phyloP scores from a whole-genome alignment of 2,329 filamentous ascomycete species.

The Botrytis byssoidea region DNA sequence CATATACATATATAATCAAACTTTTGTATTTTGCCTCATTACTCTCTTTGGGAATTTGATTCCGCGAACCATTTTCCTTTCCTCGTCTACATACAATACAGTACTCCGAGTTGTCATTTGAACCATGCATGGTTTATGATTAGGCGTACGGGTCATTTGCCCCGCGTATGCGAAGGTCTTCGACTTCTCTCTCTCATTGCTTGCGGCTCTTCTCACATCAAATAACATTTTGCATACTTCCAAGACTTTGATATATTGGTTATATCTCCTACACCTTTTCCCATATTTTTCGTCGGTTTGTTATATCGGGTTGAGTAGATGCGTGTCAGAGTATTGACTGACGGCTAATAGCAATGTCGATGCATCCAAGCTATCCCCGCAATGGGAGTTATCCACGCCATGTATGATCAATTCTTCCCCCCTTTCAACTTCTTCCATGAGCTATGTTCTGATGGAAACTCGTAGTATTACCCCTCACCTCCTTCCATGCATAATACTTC shows the following conservation, averaged over 20 bases:
- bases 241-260: constrained; percentile 20
- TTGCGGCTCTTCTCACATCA: constrained; percentile 27
- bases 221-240: constrained; percentile 9
- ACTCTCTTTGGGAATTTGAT: not conserved
- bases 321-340: constrained; percentile 19
- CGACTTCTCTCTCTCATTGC: not conserved
- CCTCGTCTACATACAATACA: not conserved
- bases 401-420: constrained; percentile 30
- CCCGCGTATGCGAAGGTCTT: not conserved
- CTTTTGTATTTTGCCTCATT: not conserved
- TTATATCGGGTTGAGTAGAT: constrained; percentile 19
- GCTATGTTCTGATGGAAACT: constrained; percentile 29
- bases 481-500: constrained; percentile 27
- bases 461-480: constrained; percentile 32
- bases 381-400: constrained; percentile 27
- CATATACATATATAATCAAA: not conserved
- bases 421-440: constrained; percentile 8
- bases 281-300: constrained; percentile 25
- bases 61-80: not conserved
- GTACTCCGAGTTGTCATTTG: not conserved
- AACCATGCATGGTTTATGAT: not conserved
- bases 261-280: constrained; percentile 23
- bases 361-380: constrained; percentile 31
- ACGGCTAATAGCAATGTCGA: constrained; percentile 32
- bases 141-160: constrained; percentile 3